Percentiles rank a stretch among this genome's conserved stretches.
Evolutionary conservation across 768 basidiomycete species (phyloP).

Genomic region (Coprinopsis sp.): DNA sequence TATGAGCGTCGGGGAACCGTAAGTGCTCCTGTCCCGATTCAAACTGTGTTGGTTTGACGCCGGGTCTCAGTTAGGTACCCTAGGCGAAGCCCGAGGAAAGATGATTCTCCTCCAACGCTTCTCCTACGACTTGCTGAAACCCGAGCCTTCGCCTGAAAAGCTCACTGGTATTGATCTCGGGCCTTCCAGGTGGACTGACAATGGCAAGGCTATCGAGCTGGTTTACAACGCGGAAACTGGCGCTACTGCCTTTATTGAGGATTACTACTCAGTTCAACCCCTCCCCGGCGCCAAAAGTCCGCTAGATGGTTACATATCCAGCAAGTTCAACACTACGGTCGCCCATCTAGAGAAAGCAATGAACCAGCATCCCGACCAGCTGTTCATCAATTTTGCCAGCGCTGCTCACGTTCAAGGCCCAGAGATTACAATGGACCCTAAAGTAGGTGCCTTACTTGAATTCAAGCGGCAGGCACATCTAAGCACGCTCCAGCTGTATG

Average conservation of each 20-base stretch:
- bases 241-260: constrained; percentile 44
- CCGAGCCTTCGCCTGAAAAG: constrained; percentile 31
- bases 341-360: constrained; percentile 42
- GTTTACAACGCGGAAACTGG: constrained; percentile 35
- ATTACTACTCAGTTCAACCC: constrained; percentile 36
- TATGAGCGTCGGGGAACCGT: constrained; percentile 40
- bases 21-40: not conserved
- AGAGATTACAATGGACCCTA: constrained; percentile 29
- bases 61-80: constrained; percentile 35
- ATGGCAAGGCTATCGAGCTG: constrained; percentile 39
- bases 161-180: constrained; percentile 41
- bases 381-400: constrained; percentile 47
- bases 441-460: constrained; percentile 19
- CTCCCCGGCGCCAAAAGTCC: constrained; percentile 30
- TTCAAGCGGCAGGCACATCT: not conserved
- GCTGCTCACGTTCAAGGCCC: constrained; percentile 30
- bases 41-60: not conserved
- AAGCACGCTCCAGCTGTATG: constrained; percentile 31
- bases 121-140: constrained; percentile 34
- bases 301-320: constrained; percentile 32
- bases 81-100: constrained; percentile 49
- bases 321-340: constrained; percentile 37
- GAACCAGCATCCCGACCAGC: constrained; percentile 32
- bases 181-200: constrained; percentile 43
- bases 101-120: constrained; percentile 48